phyloP scores from a whole-genome alignment of 176 grass and related monocot species.

The Elaeis guineensis region DNA sequence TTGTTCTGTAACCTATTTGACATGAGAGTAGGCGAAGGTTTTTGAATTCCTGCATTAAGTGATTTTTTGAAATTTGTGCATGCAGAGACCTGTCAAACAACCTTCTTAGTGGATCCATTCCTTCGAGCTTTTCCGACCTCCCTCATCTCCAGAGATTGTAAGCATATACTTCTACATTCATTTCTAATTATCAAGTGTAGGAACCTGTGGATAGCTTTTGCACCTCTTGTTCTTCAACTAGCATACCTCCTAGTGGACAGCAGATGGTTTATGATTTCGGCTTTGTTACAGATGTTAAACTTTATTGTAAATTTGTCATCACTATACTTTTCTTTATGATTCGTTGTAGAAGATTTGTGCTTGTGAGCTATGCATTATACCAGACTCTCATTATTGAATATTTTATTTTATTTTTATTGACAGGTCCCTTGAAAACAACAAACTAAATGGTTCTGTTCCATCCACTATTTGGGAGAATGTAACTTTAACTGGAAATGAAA shows the following conservation, averaged over 20 bases:
- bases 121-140: conserved; percentile 43
- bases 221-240: too few species aligned
- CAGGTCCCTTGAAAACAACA: conserved; percentile 61
- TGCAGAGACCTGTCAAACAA: conserved; percentile 72
- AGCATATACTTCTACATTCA: conserved; percentile 4
- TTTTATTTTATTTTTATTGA: conserved; percentile 14
- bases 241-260: neutral
- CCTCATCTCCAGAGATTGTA: conserved; percentile 64
- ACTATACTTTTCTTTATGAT: too few species aligned
- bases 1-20: too few species aligned
- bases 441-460: conserved; percentile 48
- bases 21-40: too few species aligned
- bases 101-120: conserved; percentile 48
- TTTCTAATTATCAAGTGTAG: too few species aligned
- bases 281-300: too few species aligned
- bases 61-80: conserved; percentile 19
- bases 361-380: conserved; percentile 4
- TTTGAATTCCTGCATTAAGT: neutral
- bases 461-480: conserved; percentile 54
- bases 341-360: too few species aligned
- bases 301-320: too few species aligned
- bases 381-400: neutral
- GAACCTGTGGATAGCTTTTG: too few species aligned
- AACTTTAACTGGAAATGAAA: conserved; percentile 47
- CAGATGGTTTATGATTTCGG: neutral